Conservation (phyloP, 768 basidiomycete genomes). For the Tephrocybe sp. region DNA sequence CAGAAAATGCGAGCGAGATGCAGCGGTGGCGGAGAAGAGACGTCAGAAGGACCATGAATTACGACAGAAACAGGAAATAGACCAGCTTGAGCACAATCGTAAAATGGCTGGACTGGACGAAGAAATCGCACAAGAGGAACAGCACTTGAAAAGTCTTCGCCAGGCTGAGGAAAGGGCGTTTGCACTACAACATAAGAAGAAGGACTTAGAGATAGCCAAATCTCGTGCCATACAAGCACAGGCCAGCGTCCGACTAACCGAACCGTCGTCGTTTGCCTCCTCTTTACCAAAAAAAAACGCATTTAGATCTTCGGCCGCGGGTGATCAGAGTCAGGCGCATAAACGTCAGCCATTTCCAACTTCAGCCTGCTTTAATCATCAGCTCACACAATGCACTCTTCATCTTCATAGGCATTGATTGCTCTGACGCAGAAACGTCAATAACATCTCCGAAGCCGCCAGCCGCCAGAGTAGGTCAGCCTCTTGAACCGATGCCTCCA, state of each 20-base stretch:
- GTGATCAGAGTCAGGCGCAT: background rate
- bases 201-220: slow-evolving; percentile 40
- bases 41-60: slow-evolving; percentile 37
- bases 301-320: background rate
- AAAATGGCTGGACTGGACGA: slow-evolving; percentile 44
- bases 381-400: background rate
- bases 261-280: background rate
- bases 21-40: slow-evolving; percentile 40
- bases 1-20: slow-evolving; percentile 45
- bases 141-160: slow-evolving; percentile 34
- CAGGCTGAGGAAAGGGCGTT: slow-evolving; percentile 33
- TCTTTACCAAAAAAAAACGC: background rate
- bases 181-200: slow-evolving; percentile 40
- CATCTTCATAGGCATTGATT: no score
- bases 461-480: background rate
- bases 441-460: background rate
- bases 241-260: background rate
- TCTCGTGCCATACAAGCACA: background rate
- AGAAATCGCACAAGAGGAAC: slow-evolving; percentile 34
- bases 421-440: background rate
- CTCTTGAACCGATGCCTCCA: background rate
- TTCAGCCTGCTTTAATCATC: background rate
- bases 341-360: background rate
- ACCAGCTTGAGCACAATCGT: slow-evolving; percentile 40
- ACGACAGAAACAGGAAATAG: slow-evolving; percentile 45